Evolutionary conservation across 108 stramenopile genomes (phyloP).

Genomic region (Cyclotella baltica): DNA sequence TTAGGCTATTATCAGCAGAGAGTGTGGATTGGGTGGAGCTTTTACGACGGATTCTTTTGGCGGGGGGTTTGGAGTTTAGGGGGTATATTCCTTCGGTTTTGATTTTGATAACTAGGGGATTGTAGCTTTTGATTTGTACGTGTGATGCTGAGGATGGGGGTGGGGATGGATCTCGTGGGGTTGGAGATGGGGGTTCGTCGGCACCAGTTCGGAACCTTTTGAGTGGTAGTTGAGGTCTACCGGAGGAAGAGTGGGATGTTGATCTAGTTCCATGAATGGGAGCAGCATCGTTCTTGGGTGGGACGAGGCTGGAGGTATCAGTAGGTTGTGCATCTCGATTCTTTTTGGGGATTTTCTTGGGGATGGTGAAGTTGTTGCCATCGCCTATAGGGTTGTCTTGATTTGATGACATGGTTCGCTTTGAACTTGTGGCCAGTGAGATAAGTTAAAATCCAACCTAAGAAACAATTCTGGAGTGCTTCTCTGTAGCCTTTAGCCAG

Average conservation of each 20-base stretch:
- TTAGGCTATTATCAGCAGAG: background rate
- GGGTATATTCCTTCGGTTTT: slow-evolving; percentile 40
- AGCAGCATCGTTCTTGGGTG: background rate
- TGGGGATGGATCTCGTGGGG: slow-evolving; percentile 17
- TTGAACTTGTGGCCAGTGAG: too few relatives aligned
- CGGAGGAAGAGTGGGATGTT: background rate
- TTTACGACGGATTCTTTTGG: background rate
- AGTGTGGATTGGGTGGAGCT: background rate
- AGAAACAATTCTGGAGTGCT: too few relatives aligned
- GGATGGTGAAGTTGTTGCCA: slow-evolving; percentile 34
- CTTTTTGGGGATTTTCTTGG: slow-evolving; percentile 37
- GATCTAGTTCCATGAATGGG: background rate
- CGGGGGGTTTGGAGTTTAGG: slow-evolving; percentile 12
- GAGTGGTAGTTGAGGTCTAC: background rate
- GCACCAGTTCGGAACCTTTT: background rate
- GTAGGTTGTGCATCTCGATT: slow-evolving; percentile 8
- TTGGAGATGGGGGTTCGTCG: background rate
- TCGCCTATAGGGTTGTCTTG: slow-evolving; percentile 7
- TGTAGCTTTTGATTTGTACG: slow-evolving; percentile 39
- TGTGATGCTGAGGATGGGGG: slow-evolving; percentile 11
- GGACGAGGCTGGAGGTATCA: background rate
- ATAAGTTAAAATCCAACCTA: too few relatives aligned
- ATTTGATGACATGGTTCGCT: slow-evolving; percentile 15
- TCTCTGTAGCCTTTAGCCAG: too few relatives aligned
- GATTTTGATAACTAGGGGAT: slow-evolving; percentile 53